Evolutionary conservation across 2,329 filamentous ascomycete genomes (phyloP), one percentile per base, ranked within the genome.

Genomic region (Polytolypa hystricis): DNA sequence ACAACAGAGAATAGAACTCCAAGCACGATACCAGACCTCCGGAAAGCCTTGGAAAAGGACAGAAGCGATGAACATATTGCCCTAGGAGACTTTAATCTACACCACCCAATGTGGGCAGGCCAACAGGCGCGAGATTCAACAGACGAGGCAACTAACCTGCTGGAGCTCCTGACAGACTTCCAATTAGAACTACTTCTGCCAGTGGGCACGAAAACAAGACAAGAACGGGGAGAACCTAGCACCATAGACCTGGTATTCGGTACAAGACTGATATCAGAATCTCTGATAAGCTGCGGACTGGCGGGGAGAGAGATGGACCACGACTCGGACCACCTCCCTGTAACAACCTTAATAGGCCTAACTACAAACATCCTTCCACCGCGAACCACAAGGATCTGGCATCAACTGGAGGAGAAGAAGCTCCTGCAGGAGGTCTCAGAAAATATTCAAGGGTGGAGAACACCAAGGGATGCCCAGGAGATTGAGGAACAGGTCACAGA

Each of bases 201-300:
- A 4, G 3, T 9, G 16, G 37, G 21, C 2, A 20, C 8, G 9
- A 9, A 26, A 11, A 39, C 25, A 17, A 28, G 1, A 12, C 31
- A 28, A 23, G 17, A 39, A 2, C 23, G 40, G 12, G 42, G 28
- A 30, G 4, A 41, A 19, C 43, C 43, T 4, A 49, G 41, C 0
- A 38, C 31, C 1, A 28, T 51, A 4, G 42, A 50, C 21, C 41
- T 46, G 1, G 48, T 40, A 6, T 23, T 50, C 3, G 49, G 41
- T 0, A 30, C 21, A n/a, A n/a, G n/a, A n/a, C 7, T 48, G 6
- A 23, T 38, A 11, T 25, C 23, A 10, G 17, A 16, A 2, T 15
- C 14, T 7, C 37, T 53, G 9, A 26, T 51, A 3, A 49, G 47
- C 28, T 53, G 36, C 33, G 40, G 34, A 16, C 9, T 37, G 15